phyloP scores from a whole-genome alignment of 257 asterid species.

The Linderniella brevidens region DNA sequence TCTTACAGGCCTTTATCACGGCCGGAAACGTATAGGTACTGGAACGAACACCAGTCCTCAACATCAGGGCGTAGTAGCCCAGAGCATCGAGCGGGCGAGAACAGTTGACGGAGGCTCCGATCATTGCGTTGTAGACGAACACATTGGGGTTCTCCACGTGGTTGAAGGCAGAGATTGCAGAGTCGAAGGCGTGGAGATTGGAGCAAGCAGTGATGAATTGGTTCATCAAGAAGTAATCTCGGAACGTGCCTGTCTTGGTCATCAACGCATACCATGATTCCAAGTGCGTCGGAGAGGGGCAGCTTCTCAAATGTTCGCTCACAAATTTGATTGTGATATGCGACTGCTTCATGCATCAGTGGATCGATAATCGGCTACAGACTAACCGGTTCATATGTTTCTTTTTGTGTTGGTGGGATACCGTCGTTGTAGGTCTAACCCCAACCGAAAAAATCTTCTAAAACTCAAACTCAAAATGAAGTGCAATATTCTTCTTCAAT shows the following conservation, averaged over 20 bases:
- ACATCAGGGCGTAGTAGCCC: constrained; percentile 27
- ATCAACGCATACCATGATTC: constrained; percentile 38
- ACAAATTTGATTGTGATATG: constrained; percentile 9
- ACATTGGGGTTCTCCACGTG: constrained; percentile 31
- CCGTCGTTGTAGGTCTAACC: too few relatives aligned
- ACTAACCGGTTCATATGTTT: too few relatives aligned
- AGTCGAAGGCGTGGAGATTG: constrained; percentile 18
- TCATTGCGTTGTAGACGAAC: constrained; percentile 41
- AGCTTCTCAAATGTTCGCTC: constrained; percentile 23
- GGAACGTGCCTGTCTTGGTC: constrained; percentile 29
- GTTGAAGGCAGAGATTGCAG: constrained; percentile 32
- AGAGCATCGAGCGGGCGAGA: constrained; percentile 29
- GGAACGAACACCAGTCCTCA: constrained; percentile 32
- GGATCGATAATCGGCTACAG: too few relatives aligned
- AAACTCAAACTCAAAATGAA: too few relatives aligned
- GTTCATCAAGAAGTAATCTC: constrained; percentile 57
- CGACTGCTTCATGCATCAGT: too few relatives aligned
- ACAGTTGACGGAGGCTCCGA: constrained; percentile 36
- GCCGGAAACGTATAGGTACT: constrained; percentile 50
- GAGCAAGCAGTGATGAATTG: constrained; percentile 56
- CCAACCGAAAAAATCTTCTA: too few relatives aligned
- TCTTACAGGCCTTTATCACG: constrained; percentile 38
- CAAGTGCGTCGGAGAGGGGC: constrained; percentile 34
- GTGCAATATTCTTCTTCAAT: too few relatives aligned
- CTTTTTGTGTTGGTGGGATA: too few relatives aligned